Percentiles rank a stretch among this genome's conserved stretches.
These are phyloP conservation scores for Debaryomyces subglobosus DNA, from an alignment of 1,139 yeast species.

Conservation along the genomic window DNA sequence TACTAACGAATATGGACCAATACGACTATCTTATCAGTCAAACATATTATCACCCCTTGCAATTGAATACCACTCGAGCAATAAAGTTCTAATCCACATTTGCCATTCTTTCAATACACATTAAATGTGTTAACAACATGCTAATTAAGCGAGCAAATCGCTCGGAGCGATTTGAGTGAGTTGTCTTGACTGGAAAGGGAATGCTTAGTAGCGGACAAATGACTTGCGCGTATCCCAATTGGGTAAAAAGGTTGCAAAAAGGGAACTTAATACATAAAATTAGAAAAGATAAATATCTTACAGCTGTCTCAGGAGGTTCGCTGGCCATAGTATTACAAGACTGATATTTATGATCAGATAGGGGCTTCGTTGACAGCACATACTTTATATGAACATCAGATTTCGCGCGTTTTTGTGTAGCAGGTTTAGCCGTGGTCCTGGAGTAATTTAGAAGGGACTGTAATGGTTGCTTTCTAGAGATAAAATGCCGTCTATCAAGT, in stretches of 20 bases:
- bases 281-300: background rate
- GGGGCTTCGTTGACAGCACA: background rate
- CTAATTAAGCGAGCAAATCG: background rate
- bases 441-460: background rate
- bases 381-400: background rate
- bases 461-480: background rate
- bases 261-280: background rate
- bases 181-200: background rate
- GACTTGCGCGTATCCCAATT: slow-evolving; percentile 1
- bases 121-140: background rate
- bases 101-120: background rate
- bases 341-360: background rate
- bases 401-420: background rate
- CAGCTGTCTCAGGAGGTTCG: background rate
- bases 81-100: background rate
- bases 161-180: background rate
- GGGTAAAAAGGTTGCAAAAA: slow-evolving; percentile 2
- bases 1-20: background rate
- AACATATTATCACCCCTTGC: background rate
- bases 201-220: background rate
- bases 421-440: background rate
- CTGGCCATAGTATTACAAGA: background rate
- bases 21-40: background rate
- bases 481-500: background rate
- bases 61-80: background rate